Base-by-base conservation (phyloP, 2,329 filamentous ascomycete genomes). In the Colletotrichum lini region DNA sequence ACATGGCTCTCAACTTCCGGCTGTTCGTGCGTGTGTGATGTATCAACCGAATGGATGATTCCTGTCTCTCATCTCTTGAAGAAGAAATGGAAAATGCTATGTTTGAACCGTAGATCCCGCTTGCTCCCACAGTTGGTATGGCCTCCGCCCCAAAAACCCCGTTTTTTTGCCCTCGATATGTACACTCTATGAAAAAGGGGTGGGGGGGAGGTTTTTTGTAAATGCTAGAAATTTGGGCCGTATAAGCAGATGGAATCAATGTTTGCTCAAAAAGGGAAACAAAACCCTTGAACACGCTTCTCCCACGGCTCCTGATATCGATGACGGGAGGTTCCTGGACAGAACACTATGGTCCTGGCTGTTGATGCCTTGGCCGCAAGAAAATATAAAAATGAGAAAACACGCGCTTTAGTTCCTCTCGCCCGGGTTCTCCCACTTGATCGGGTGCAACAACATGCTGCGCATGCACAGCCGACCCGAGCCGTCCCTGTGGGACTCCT, bases 371-470 rank as follows among this genome's bases (percentile, higher is more conserved):
- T 6, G 26, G 4, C 5, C 5, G 26, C 26, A 30, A 30, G 5
- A 5, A 16, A 38, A 4, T 42, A 53, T 9, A 30, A n/a, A 26
- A 52, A 63, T 35, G 4, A 16, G 38, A 62, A 62, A 15, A 21
- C 10, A 21, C 21, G 45, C 26, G n/a, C 50, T 42, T 63, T 59
- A 15, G n/a, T 54, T 70, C 26, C 76, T 77, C 75, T 88, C 86
- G n/a, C 78, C 79, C 26, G 86, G 86, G 73, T 85, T 84, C 78
- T 90, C 88, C 79, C 83, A 87, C 83, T 97, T 97, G 76, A 96
- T 90, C 0, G 94, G 94, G 85, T 97, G 94, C 74, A 96, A 81
- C 74, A 96, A 82, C 89, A 96, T 93, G 73, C 91, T 93, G 58
- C 93, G 90, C 77, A 96, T 82, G 81, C 94, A 97, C 87, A 96